Evolutionary conservation across 225 moss, liverwort and hornwort genomes (phyloP).

Genomic region (Bryum argenteum): DNA sequence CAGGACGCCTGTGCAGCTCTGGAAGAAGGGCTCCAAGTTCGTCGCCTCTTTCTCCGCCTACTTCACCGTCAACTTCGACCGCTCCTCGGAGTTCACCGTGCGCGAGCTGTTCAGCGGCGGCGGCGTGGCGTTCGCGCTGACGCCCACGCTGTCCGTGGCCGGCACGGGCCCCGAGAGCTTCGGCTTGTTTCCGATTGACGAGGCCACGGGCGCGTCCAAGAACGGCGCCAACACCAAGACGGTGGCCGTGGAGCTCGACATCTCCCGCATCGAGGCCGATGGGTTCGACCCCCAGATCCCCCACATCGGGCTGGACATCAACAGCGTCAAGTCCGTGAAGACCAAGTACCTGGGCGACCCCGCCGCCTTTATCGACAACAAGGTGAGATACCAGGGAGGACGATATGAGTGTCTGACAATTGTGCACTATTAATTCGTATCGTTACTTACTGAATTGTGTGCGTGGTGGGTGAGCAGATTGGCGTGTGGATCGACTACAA

Average conservation of each 20-base stretch:
- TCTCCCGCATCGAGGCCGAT: constrained; percentile 5
- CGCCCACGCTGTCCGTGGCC: constrained; percentile 24
- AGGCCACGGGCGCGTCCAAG: constrained; percentile 24
- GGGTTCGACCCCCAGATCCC: constrained; percentile 38
- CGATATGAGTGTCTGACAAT: background rate
- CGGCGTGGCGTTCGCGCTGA: constrained; percentile 36
- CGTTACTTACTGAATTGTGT: background rate
- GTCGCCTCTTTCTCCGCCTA: constrained; percentile 14
- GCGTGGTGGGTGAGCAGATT: background rate
- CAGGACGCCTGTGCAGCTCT: background rate
- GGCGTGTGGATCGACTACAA: constrained; percentile 56
- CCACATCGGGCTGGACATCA: constrained; percentile 56
- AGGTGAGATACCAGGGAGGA: constrained; percentile 16
- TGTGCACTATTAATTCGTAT: background rate
- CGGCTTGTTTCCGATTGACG: constrained; percentile 39
- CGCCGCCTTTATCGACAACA: constrained; percentile 33
- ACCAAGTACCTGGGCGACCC: constrained; percentile 48
- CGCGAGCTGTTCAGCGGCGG: constrained; percentile 42
- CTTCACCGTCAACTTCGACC: constrained; percentile 36
- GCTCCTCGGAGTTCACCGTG: constrained; percentile 35
- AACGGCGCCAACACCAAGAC: constrained; percentile 31
- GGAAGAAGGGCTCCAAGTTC: constrained; percentile 8
- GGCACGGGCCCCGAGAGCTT: constrained; percentile 34
- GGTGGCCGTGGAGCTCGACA: constrained; percentile 55
- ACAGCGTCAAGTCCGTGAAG: constrained; percentile 51